Base-by-base conservation (phyloP, 1,139 yeast genomes). In the Suhomyces atakaporum region DNA sequence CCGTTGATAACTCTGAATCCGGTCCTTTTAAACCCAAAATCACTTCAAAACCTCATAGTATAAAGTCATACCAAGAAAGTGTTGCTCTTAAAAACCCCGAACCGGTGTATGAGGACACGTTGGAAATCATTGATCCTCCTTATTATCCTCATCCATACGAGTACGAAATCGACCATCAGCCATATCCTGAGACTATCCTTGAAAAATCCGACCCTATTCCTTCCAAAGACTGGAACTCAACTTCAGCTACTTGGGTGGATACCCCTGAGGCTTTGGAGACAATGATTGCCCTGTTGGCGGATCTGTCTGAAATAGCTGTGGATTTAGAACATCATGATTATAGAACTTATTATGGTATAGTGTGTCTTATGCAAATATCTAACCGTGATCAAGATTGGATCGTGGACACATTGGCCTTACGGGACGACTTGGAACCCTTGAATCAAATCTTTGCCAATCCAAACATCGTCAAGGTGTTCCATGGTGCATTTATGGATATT, bases 251-350 rank as follows among this genome's bases (percentile, higher is more conserved):
- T 1, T 88, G 92, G 86, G 86, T 94, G 1, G 89, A 84, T 45
- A 72, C 73, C 2, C 63, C 64, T 1, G 80, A 73, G 12, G 65
- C 67, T 23, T 59, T 92, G 25, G 51, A 63, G 0, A 57, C 56
- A 5, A 77, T 94, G 84, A 51, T 88, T 2, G 53, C 62, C 0
- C 75, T 69, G 9, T 67, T 94, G 35, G 58, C 61, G 31, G 52
- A 57, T 2, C 72, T 73, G 43, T 61, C 69, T 1, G 96, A 80
- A 44, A 77, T 94, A 27, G 98, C 98, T 1, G 84, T 94, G n/a
- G 99, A 94, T 70, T 75, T 94, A 47, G 99, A 94, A 56, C 98
- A 94, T 60, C 98, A 94, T 56, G 97, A 90, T 53, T 85, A 77
- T 56, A 73, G 97, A 60, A 75, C 96, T 0, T 94, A 86, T 51